Evolutionary conservation across 768 basidiomycete species (phyloP).

Genomic region (Suillus sp.): DNA sequence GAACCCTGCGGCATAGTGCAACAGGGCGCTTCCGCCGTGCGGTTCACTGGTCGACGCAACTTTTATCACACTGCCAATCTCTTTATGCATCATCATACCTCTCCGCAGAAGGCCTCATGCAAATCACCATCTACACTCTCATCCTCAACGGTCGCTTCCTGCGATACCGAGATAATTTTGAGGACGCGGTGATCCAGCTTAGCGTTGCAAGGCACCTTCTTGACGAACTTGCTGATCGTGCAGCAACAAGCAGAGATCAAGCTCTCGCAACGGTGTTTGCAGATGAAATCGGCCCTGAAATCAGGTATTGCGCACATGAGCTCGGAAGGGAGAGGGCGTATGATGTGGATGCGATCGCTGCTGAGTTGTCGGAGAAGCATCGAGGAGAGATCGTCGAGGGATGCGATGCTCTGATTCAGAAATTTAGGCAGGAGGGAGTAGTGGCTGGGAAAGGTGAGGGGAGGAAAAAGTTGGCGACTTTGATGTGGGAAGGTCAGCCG

Average conservation of each 20-base stretch:
- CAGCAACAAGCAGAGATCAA: conserved; percentile 79
- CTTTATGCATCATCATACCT: conserved; percentile 57
- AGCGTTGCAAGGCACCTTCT: conserved; percentile 77
- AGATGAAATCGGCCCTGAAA: conserved; percentile 89
- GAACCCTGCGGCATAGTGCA: conserved; percentile 69
- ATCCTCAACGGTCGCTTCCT: conserved; percentile 83
- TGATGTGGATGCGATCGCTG: conserved; percentile 75
- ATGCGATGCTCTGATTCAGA: conserved; percentile 55
- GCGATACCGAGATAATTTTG: conserved; percentile 74
- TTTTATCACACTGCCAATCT: conserved; percentile 71
- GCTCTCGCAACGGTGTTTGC: conserved; percentile 82
- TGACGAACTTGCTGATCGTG: conserved; percentile 61
- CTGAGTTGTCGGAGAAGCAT: conserved; percentile 59
- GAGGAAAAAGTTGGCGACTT: conserved; percentile 56
- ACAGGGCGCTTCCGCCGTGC: conserved; percentile 80
- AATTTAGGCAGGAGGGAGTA: conserved; percentile 48
- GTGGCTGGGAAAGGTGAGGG: conserved; percentile 39
- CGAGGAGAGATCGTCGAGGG: conserved; percentile 64
- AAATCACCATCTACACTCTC: conserved; percentile 78
- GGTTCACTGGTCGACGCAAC: conserved; percentile 74
- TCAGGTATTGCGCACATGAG: conserved; percentile 90
- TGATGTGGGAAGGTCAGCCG: conserved; percentile 80
- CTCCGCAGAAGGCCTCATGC: conserved; percentile 59
- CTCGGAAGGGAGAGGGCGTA: conserved; percentile 78
- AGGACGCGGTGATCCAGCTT: conserved; percentile 73